Base-by-base conservation (phyloP, 2,329 filamentous ascomycete species). In the Microdochium nivale region DNA sequence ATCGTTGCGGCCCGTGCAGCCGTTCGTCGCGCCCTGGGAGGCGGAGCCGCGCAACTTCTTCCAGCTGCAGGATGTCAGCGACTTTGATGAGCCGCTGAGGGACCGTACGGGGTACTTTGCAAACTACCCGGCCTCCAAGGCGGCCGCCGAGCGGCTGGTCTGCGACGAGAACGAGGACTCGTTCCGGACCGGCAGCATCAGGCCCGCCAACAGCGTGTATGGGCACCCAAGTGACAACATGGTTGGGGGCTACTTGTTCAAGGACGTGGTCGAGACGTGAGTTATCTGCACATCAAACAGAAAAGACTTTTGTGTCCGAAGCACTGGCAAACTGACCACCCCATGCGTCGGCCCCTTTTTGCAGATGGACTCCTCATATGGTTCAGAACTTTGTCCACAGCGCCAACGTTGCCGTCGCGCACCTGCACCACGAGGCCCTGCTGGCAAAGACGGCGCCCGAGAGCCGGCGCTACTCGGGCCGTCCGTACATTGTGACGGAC, bases 201-300 rank as follows among this genome's bases (percentile, higher is more conserved):
- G 77, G 2, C 77, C 77, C 0, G 71, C 72, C 2, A 78, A 79
- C 55, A 74, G 73, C 2, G 70, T 80, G 13, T 80, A 80, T 53
- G 77, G 77, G 2, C 70, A 76, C 47, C 72, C 72, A 1, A 72
- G 67, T 3, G 73, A 78, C 56, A 73, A 72, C 33, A 67, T 74
- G 2, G 67, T 74, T 1, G 72, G 71, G 1, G 59, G 67, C 1
- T 72, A 74, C 47, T 58, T 78, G 37, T 65, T 62, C 21, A 64
- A 61, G 32, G 60, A 62, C 0, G 61, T 69, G 1, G 60, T 62
- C 49, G 71, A 72, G 9, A 71, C 71, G 65, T 80, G 64, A 72
- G 67, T 71, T 21, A n/a, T n/a, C n/a, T n/a, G n/a, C n/a, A n/a
- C n/a, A n/a, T n/a, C n/a, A n/a, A n/a, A n/a, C n/a, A n/a, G n/a